A percentile compares a stretch with the other conserved stretches of the same genome.
phyloP scores from a whole-genome alignment of 495 filamentous ascomycete genomes.

The Penicillium samsonianum region DNA sequence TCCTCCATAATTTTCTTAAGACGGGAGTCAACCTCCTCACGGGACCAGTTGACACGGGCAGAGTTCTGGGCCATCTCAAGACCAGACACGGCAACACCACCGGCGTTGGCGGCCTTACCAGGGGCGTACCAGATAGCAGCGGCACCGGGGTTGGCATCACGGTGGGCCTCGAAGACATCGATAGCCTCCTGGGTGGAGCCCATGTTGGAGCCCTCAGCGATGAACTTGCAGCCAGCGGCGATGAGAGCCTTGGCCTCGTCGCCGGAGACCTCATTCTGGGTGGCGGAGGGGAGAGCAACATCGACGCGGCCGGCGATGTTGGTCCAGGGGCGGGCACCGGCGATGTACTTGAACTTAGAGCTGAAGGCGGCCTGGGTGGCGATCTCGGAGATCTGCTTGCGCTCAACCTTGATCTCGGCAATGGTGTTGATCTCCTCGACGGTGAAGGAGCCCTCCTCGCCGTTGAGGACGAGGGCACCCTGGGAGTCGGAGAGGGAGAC shows the following conservation, averaged over 20 bases:
- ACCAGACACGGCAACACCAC: conserved; percentile 95
- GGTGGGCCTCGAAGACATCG: conserved; percentile 83
- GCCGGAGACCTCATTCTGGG: conserved; percentile 93
- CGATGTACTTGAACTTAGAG: conserved; percentile 82
- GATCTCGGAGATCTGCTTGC: conserved; percentile 73
- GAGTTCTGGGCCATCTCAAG: conserved; percentile 99
- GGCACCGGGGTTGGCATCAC: conserved; percentile 65
- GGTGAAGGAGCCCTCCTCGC: conserved; percentile 62
- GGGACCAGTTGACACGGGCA: conserved; percentile 77
- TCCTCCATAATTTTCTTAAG: conserved; percentile 93
- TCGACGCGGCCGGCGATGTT: conserved; percentile 80
- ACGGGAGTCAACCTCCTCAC: conserved; percentile 87
- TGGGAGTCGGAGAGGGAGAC: conserved; percentile 93
- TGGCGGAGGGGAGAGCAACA: conserved; percentile 87
- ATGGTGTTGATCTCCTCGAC: conserved; percentile 76
- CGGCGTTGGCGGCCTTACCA: conserved; percentile 91
- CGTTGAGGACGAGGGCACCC: conserved; percentile 74
- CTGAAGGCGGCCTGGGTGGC: conserved; percentile 51
- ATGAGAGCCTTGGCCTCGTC: conserved; percentile 87
- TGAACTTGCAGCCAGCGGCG: conserved; percentile 73
- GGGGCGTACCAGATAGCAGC: conserved; percentile 92
- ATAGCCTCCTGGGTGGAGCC: conserved; percentile 96
- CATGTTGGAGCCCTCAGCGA: conserved; percentile 99
- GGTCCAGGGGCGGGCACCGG: conserved; percentile 86
- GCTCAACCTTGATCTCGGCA: conserved; percentile 80